phyloP scores from a whole-genome alignment of 2,329 filamentous ascomycete species.

The Hypoxylon sp. region DNA sequence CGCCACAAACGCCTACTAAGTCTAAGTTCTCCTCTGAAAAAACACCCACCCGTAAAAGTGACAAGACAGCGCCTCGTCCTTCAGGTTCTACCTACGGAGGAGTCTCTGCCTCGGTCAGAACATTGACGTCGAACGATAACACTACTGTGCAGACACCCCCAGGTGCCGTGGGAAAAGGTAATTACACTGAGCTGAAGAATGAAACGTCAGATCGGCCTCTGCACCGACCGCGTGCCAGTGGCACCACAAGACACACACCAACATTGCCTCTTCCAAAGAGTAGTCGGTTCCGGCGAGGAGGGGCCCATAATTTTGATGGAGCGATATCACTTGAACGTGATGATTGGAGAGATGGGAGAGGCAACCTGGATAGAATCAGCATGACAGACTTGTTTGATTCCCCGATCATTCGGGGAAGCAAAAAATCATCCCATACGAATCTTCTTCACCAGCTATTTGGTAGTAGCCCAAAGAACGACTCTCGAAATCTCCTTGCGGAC shows the following conservation, averaged over 20 bases:
- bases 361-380: not conserved
- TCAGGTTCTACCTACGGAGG: constrained; percentile 4
- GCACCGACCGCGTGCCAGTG: not conserved
- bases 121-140: not conserved
- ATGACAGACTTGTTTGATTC: not conserved
- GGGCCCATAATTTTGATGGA: constrained; percentile 23
- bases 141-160: not conserved
- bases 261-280: constrained; percentile 26
- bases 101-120: constrained; percentile 2
- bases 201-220: constrained; percentile 19
- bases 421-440: constrained; percentile 4
- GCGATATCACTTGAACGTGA: constrained; percentile 7
- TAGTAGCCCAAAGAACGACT: constrained; percentile 5
- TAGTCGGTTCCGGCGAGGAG: constrained; percentile 26
- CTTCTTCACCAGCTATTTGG: constrained; percentile 12
- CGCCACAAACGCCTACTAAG: constrained; percentile 4
- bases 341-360: not conserved
- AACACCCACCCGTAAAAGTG: not conserved
- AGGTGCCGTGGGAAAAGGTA: not conserved
- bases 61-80: constrained; percentile 13
- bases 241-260: constrained; percentile 1
- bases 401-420: not conserved
- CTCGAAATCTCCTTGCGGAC: not conserved
- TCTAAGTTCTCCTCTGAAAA: constrained; percentile 11
- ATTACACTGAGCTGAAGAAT: constrained; percentile 6